These are phyloP conservation scores for Botrytis galanthina DNA, from an alignment of 2,329 filamentous ascomycete genomes.

Conservation along the genomic window DNA sequence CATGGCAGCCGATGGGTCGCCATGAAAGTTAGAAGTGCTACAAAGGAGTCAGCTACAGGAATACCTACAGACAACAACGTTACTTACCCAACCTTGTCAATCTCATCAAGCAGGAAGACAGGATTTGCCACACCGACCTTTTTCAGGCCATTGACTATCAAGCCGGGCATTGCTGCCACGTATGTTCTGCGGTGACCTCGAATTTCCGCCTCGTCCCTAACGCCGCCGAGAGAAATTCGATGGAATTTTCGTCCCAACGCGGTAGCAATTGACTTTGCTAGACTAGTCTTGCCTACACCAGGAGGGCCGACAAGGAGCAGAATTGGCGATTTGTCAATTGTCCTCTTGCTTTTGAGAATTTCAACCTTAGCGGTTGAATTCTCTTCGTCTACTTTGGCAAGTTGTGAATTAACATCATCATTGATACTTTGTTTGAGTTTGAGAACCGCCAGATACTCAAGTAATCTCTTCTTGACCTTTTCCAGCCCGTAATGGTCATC, in stretches of 20 bases:
- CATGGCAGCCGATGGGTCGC: conserved; percentile 96
- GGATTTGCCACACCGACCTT: conserved; percentile 96
- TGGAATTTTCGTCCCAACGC: conserved; percentile 95
- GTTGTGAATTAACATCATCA: conserved; percentile 75
- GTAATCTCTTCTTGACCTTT: conserved; percentile 91
- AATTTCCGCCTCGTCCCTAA: conserved; percentile 95
- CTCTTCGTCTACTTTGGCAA: conserved; percentile 63
- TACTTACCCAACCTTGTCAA: conserved; percentile 77
- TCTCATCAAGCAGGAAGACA: conserved; percentile 93
- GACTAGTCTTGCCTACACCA: conserved; percentile 91
- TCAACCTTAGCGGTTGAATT: conserved; percentile 59
- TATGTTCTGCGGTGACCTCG: conserved; percentile 93
- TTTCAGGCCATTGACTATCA: conserved; percentile 89
- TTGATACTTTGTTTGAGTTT: conserved; percentile 92
- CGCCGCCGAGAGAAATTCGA: conserved; percentile 91
- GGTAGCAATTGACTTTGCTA: conserved; percentile 89
- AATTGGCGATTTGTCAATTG: conserved; percentile 94
- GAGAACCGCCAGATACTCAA: conserved; percentile 95
- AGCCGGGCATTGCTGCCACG: conserved; percentile 96
- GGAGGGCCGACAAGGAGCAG: conserved; percentile 89
- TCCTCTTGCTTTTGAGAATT: conserved; percentile 74
- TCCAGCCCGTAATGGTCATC: conserved; percentile 96
- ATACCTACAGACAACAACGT: background rate
- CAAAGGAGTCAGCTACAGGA: conserved; percentile 11
- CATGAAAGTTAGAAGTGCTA: conserved; percentile 81